These are phyloP conservation scores for Nicotiana undulata DNA, from an alignment of 257 asterid genomes.

Conservation along the genomic window DNA sequence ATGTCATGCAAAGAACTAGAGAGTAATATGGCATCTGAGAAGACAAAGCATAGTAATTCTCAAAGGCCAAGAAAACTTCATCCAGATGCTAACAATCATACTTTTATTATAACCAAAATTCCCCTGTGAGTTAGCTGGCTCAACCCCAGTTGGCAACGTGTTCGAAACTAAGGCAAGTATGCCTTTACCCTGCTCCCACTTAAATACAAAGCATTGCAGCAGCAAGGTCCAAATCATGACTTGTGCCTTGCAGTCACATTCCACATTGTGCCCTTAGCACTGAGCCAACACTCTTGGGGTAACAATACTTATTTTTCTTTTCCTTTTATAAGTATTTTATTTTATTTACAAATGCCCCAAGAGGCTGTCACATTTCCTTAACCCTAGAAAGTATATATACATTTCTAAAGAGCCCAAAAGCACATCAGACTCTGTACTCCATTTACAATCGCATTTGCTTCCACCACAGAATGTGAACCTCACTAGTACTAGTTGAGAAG, in stretches of 20 bases:
- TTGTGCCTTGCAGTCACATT: not conserved
- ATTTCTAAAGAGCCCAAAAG: not conserved
- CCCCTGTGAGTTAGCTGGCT: not conserved
- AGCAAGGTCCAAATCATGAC: not conserved
- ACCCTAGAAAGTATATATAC: not conserved
- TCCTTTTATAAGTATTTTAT: not conserved
- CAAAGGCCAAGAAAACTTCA: not conserved
- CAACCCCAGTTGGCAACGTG: not conserved
- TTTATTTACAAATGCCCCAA: not conserved
- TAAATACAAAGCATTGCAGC: not conserved
- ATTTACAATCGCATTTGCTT: not conserved
- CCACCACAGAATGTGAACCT: not conserved
- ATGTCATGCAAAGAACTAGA: constrained; percentile 10
- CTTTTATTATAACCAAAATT: not conserved
- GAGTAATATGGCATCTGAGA: not conserved
- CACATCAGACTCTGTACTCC: not conserved
- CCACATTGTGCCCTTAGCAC: not conserved
- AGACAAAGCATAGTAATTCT: constrained; percentile 1
- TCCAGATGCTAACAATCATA: not conserved
- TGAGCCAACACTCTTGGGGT: not conserved
- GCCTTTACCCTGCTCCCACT: not conserved
- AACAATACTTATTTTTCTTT: not conserved
- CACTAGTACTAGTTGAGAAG: not conserved
- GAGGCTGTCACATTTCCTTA: not conserved
- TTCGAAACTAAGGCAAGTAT: not conserved